A percentile compares a stretch with the other conserved stretches of the same genome.
Conservation (phyloP, 371 early-diverging fungal species). For the Mortierella sp. region DNA sequence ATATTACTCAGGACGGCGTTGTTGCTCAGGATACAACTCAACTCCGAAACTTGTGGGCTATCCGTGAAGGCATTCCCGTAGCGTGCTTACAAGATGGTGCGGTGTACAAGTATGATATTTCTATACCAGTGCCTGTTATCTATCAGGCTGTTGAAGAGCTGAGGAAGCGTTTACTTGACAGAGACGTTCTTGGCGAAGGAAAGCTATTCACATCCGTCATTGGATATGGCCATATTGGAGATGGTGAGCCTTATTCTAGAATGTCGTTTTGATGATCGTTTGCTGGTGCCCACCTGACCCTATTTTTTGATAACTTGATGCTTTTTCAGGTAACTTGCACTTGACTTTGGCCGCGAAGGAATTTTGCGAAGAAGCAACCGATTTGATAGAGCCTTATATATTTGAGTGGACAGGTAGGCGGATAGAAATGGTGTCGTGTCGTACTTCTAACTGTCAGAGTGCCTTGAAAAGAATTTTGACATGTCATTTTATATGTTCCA, state of each 20-base stretch:
- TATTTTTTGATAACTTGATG: background rate
- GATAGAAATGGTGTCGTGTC: too few relatives aligned
- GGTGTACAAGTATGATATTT: conserved; percentile 94
- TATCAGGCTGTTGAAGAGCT: conserved; percentile 89
- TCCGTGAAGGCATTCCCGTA: conserved; percentile 95
- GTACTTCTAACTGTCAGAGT: background rate
- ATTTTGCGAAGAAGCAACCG: conserved; percentile 68
- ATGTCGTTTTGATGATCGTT: background rate
- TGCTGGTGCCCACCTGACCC: background rate
- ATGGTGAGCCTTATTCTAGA: conserved; percentile 59
- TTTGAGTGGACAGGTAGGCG: conserved; percentile 87
- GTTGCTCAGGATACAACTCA: conserved; percentile 92
- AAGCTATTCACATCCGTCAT: conserved; percentile 79
- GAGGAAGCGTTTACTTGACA: conserved; percentile 70
- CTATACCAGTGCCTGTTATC: conserved; percentile 88
- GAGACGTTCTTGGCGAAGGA: conserved; percentile 68
- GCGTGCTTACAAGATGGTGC: conserved; percentile 87
- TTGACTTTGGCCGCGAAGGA: conserved; percentile 86
- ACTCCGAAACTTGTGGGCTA: conserved; percentile 82
- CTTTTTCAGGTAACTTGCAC: conserved; percentile 84
- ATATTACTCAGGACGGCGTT: conserved; percentile 86
- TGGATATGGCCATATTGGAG: conserved; percentile 95
- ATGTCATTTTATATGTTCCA: conserved; percentile 6
- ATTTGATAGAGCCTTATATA: conserved; percentile 91
- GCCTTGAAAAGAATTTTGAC: background rate